These are phyloP conservation scores for Solanum hybrid DNA, from an alignment of 305 asterid genomes.

Conservation along the genomic window DNA sequence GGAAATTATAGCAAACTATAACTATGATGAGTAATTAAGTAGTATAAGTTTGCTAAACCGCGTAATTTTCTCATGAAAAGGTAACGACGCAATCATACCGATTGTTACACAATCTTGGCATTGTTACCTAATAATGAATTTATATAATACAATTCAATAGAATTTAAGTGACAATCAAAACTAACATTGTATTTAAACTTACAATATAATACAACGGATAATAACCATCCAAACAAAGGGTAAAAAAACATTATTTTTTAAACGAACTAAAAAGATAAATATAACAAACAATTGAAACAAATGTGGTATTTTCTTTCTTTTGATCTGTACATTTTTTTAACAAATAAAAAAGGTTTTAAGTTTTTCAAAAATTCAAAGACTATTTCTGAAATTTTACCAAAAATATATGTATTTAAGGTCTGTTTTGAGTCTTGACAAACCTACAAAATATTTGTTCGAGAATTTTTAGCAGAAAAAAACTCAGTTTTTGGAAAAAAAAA, in stretches of 20 bases:
- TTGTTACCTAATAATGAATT: neutral
- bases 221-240: neutral
- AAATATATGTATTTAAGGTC: neutral
- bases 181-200: no score
- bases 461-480: neutral
- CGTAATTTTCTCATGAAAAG: no score
- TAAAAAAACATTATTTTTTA: no score
- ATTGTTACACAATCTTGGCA: no score
- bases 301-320: neutral
- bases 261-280: neutral
- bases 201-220: neutral
- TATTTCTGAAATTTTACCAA: neutral
- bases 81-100: no score
- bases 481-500: neutral
- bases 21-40: no score
- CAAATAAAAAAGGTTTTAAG: neutral
- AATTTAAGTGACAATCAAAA: neutral
- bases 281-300: neutral
- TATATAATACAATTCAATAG: no score
- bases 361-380: neutral
- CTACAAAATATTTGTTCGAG: neutral
- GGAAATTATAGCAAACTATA: no score
- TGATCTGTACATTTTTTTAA: neutral
- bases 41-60: no score
- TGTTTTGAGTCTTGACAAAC: neutral